Conservation (phyloP, 352 stramenopile species). For the Pythium dissimile region DNA sequence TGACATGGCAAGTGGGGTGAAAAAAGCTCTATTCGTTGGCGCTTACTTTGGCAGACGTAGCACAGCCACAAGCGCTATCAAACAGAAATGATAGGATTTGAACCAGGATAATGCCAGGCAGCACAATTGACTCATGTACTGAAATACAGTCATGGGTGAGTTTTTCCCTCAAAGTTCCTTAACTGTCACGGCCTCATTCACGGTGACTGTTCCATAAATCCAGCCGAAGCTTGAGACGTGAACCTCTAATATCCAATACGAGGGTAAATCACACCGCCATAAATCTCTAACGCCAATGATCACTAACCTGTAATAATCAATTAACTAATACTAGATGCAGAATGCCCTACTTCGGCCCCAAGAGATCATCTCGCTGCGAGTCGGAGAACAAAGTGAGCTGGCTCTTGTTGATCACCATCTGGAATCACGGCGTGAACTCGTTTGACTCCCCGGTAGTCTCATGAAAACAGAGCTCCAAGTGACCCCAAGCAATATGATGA, state of each 20-base stretch:
- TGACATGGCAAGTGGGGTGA: too few species aligned
- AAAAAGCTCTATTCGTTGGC: too few species aligned
- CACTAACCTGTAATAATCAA: neutral
- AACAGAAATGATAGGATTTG: neutral
- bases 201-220: neutral
- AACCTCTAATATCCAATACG: neutral
- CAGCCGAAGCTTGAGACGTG: neutral
- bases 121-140: too few species aligned
- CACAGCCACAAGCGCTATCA: too few species aligned
- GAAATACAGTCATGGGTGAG: neutral
- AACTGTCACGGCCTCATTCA: too few species aligned
- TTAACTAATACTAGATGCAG: too few species aligned
- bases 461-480: too few species aligned
- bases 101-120: neutral
- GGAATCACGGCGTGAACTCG: neutral
- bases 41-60: too few species aligned
- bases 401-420: neutral
- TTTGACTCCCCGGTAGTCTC: neutral
- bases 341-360: neutral
- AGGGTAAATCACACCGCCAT: neutral
- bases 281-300: too few species aligned
- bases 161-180: neutral
- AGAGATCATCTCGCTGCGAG: neutral
- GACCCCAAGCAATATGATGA: too few species aligned
- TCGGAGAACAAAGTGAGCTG: neutral